Conservation (phyloP, 2,329 filamentous ascomycete genomes). For the Fulvia fulva region DNA sequence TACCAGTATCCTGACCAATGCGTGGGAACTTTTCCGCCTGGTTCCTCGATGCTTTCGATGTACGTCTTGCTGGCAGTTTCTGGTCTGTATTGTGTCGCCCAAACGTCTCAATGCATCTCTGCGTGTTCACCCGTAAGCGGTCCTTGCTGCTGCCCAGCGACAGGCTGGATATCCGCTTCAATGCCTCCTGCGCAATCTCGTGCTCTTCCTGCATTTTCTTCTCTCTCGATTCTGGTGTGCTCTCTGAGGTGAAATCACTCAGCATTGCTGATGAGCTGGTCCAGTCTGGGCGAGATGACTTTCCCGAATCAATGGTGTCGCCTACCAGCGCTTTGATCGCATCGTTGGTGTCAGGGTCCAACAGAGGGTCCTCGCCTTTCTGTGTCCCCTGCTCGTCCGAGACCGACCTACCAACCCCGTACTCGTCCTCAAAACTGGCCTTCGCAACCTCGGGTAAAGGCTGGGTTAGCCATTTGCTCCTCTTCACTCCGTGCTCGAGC, state of each 20-base stretch:
- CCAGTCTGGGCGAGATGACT: slow-evolving; percentile 11
- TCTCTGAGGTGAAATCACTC: slow-evolving; percentile 27
- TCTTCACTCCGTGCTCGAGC: slow-evolving; percentile 61
- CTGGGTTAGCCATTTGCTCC: slow-evolving; percentile 58
- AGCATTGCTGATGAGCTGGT: slow-evolving; percentile 1
- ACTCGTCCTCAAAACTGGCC: neutral
- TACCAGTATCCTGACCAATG: slow-evolving; percentile 88
- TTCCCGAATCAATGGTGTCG: neutral
- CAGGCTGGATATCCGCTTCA: slow-evolving; percentile 74
- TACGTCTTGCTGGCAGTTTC: slow-evolving; percentile 58
- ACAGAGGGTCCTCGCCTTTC: neutral
- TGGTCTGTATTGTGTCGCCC: slow-evolving; percentile 85
- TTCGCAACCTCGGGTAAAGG: slow-evolving; percentile 2
- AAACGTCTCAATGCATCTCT: slow-evolving; percentile 79
- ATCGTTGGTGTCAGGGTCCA: neutral
- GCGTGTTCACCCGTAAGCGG: slow-evolving; percentile 74
- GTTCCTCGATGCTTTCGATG: slow-evolving; percentile 18
- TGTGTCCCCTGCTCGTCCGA: neutral
- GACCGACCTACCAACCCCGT: neutral
- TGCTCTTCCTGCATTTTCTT: slow-evolving; percentile 29
- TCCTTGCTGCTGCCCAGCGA: slow-evolving; percentile 75
- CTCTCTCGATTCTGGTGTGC: slow-evolving; percentile 46
- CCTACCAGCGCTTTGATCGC: neutral
- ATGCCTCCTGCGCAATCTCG: slow-evolving; percentile 67
- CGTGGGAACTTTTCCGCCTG: slow-evolving; percentile 52